Base-by-base conservation (phyloP, 164 flowering plant species). In the Buxus sempervirens region DNA sequence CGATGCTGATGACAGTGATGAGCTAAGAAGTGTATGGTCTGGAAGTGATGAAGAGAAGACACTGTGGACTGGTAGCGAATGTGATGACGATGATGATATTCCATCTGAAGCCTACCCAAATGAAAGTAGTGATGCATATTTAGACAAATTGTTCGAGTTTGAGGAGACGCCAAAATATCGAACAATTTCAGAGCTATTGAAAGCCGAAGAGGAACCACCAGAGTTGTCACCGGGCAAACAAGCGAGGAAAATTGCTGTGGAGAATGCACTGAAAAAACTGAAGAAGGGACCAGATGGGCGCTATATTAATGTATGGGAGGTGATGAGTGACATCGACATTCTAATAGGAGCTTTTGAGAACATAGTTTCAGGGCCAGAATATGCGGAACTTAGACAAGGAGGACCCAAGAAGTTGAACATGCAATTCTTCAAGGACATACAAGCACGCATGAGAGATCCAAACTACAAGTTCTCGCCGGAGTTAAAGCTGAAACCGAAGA, bases 251-350 rank as follows among this genome's bases (percentile, higher is more conserved):
- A 68, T 92, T 18, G 98, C 97, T 0, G 98, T 88, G 36, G 93
- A 95, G 74, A 90, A 90, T 78, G 97, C 99, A 14, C 81, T 95
- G 66, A 92, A 89, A 65, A 95, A 95, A 75, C 70, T 95, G 76
- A 95, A 92, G 78, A 92, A 92, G 70, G 99, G 99, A 65, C 94
- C 99, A 9, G 99, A 95, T 80, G 99, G 98, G 63, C 84, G 99
- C 1, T 95, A 92, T 62, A 86, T 70, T 0, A 95, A 95, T 74
- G 99, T 92, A 38, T 92, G 96, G 96, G 99, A 96, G 79, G 95
- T 93, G 21, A 88, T 88, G 88, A 89, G 85, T 75, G 99, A 96
- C 70, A 58, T 87, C 55, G 99, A 96, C 74, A 88, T 90, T 68
- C 78, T 96, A 13, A 79, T 96, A 36, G 99, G 98, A 68, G 98